phyloP scores from a whole-genome alignment of 768 basidiomycete genomes.

The Boletellus emodensis region DNA sequence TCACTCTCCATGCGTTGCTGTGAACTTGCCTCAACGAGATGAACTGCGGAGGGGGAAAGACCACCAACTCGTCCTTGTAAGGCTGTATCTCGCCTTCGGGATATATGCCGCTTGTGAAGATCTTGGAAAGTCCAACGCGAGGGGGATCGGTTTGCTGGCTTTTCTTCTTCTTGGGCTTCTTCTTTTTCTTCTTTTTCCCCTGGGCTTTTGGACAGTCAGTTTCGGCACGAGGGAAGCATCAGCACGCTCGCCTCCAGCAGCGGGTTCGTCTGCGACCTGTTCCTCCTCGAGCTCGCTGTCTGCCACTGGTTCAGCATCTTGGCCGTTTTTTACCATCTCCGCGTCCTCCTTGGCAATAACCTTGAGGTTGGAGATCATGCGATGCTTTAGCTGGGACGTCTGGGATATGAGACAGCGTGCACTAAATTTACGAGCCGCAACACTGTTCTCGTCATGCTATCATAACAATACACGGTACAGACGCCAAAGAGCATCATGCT shows the following conservation, averaged over 20 bases:
- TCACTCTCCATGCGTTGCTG: conserved; percentile 84
- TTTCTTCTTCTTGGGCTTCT: conserved; percentile 86
- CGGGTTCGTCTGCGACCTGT: conserved; percentile 23
- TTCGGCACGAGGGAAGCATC: not conserved
- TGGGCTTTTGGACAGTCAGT: conserved; percentile 37
- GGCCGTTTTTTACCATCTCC: conserved; percentile 13
- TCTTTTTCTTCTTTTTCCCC: conserved; percentile 93
- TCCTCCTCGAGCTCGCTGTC: conserved; percentile 31
- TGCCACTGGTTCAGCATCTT: conserved; percentile 16
- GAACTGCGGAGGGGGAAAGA: not conserved
- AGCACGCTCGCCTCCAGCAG: conserved; percentile 25
- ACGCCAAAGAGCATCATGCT: too few species aligned
- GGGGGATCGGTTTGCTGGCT: conserved; percentile 87
- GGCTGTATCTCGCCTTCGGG: conserved; percentile 90
- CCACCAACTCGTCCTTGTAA: conserved; percentile 85
- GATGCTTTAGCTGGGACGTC: not conserved
- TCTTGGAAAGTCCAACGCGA: conserved; percentile 79
- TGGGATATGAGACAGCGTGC: too few species aligned
- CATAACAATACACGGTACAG: too few species aligned
- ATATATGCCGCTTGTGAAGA: conserved; percentile 82
- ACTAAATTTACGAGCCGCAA: too few species aligned
- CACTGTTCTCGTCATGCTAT: too few species aligned
- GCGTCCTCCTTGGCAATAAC: conserved; percentile 12
- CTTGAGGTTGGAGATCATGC: conserved; percentile 21
- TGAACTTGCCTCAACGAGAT: not conserved